Evolutionary conservation across 345 rosid species (phyloP).

Genomic region (Melastoma malabathricum): DNA sequence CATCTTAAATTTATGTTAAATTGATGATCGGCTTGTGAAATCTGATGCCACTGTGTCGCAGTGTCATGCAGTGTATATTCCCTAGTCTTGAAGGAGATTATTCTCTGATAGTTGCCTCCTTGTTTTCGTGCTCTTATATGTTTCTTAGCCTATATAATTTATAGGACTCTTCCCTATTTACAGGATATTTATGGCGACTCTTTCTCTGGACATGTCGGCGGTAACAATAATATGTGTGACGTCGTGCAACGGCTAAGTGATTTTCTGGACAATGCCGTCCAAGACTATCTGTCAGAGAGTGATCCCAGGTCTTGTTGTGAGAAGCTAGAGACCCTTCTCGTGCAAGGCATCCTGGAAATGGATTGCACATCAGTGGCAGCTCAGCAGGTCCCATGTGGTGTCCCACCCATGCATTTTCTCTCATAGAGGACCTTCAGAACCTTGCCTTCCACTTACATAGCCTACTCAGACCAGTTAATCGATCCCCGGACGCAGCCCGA

Average conservation of each 20-base stretch:
- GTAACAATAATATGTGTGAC: conserved; percentile 19
- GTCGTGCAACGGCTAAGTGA: conserved; percentile 24
- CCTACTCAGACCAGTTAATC: conserved; percentile 22
- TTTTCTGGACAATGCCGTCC: conserved; percentile 33
- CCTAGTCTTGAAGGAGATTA: no score
- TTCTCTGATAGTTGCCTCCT: no score
- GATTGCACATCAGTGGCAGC: conserved; percentile 7
- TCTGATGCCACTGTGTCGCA: no score
- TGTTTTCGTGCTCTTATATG: no score
- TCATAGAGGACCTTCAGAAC: conserved; percentile 49
- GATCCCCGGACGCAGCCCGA: conserved; percentile 13
- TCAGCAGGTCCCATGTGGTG: conserved; percentile 8
- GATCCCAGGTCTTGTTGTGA: conserved; percentile 47
- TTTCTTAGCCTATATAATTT: no score
- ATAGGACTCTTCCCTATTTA: no score
- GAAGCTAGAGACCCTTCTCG: conserved; percentile 46
- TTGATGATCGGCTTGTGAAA: no score
- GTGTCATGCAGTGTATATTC: no score
- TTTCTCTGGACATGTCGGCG: conserved; percentile 10
- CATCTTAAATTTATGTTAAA: conserved; percentile 2
- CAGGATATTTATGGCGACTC: conserved; percentile 6
- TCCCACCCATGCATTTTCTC: conserved; percentile 41
- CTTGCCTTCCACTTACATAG: conserved; percentile 56
- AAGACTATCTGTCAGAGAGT: conserved; percentile 36
- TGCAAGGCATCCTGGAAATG: conserved; percentile 22